Evolutionary conservation across 75 land plant genomes (phyloP).

Genomic region (Cryptomeria japonica): DNA sequence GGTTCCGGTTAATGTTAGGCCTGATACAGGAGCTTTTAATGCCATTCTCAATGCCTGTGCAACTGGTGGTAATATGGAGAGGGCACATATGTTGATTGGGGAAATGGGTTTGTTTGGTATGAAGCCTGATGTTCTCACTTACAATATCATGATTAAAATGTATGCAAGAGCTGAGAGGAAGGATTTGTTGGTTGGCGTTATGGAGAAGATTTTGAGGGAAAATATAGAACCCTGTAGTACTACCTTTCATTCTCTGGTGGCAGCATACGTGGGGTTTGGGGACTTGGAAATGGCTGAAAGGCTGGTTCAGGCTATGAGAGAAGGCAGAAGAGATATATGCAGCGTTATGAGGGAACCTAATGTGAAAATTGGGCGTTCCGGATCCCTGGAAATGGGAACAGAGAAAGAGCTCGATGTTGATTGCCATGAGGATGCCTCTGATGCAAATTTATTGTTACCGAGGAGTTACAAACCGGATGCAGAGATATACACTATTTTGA

Average conservation of each 20-base stretch:
- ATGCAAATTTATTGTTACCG: conserved; percentile 34
- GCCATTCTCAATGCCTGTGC: conserved; percentile 93
- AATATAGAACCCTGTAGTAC: conserved; percentile 59
- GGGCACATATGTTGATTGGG: conserved; percentile 53
- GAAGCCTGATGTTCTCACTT: conserved; percentile 77
- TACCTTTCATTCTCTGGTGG: conserved; percentile 80
- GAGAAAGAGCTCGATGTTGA: not conserved
- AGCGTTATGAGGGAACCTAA: conserved; percentile 27
- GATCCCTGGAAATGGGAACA: conserved; percentile 10
- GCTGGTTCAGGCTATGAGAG: conserved; percentile 69
- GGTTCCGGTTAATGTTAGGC: conserved; percentile 22
- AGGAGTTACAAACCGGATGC: conserved; percentile 59
- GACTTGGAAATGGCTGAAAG: conserved; percentile 77
- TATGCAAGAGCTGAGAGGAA: conserved; percentile 63
- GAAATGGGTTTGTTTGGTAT: conserved; percentile 46
- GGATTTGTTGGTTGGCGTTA: conserved; percentile 43
- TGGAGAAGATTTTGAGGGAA: conserved; percentile 48
- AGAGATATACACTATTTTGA: conserved; percentile 80
- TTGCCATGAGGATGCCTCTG: not conserved
- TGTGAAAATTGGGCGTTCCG: conserved; percentile 1
- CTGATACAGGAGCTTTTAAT: conserved; percentile 91
- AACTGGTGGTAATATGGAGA: conserved; percentile 47
- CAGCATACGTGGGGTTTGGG: conserved; percentile 85
- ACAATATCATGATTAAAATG: conserved; percentile 89
- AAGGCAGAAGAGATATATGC: conserved; percentile 51